A percentile compares a stretch with the other conserved stretches of the same genome.
These are phyloP conservation scores for Knoxdaviesia capensis DNA, from an alignment of 2,329 filamentous ascomycete species.

Conservation along the genomic window DNA sequence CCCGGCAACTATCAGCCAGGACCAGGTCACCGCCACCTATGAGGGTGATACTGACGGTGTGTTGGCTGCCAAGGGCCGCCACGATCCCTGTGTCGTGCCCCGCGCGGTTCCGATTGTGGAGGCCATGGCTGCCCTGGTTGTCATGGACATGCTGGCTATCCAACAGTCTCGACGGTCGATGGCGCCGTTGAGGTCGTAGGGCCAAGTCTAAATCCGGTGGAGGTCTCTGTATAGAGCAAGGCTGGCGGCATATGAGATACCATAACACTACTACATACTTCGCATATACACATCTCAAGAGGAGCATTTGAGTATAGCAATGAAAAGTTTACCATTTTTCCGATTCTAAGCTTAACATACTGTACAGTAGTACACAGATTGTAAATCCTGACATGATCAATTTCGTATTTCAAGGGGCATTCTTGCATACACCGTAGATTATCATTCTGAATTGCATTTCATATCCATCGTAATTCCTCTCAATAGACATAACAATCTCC, in stretches of 20 bases:
- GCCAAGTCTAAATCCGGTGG: neutral
- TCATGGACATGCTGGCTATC: constrained; percentile 73
- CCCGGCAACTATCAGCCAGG: constrained; percentile 77
- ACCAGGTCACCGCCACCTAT: constrained; percentile 68
- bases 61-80: constrained; percentile 77
- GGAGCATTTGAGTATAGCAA: no score
- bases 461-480: neutral
- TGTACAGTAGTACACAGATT: neutral
- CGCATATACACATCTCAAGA: neutral
- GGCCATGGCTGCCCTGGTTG: constrained; percentile 70
- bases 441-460: neutral
- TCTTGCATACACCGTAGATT: neutral
- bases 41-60: constrained; percentile 49
- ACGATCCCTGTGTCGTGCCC: constrained; percentile 85
- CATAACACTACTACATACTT: neutral
- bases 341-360: no score
- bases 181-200: constrained; percentile 4
- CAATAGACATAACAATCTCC: neutral
- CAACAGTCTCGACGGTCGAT: constrained; percentile 41
- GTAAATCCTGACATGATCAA: neutral
- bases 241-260: neutral
- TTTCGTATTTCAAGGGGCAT: neutral
- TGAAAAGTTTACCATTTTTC: no score
- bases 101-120: constrained; percentile 78
- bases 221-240: neutral